Percentiles rank a stretch among this genome's conserved stretches.
Evolutionary conservation across 2,329 filamentous ascomycete species (phyloP).

Genomic region (Ophiostoma quercus): DNA sequence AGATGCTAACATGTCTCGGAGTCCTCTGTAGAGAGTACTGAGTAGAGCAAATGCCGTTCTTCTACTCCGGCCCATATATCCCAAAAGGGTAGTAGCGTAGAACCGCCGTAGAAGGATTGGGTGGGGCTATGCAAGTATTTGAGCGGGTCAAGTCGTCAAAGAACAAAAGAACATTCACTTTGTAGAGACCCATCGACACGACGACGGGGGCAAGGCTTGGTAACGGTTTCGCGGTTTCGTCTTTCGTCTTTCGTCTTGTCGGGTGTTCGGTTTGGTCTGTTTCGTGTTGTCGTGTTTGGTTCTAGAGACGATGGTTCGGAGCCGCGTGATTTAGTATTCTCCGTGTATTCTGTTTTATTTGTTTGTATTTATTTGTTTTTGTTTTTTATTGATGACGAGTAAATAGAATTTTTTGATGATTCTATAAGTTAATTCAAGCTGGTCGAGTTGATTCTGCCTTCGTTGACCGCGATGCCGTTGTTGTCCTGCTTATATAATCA

Average conservation of each 20-base stretch:
- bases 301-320: not conserved
- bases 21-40: not conserved
- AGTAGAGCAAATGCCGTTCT: not conserved
- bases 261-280: no score
- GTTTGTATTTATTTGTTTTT: not conserved
- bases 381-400: no score
- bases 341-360: not conserved
- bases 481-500: not conserved
- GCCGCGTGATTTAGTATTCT: not conserved
- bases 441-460: no score
- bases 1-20: not conserved
- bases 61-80: constrained; percentile 1
- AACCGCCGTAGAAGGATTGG: not conserved
- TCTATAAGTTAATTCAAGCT: no score
- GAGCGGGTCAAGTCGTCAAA: no score
- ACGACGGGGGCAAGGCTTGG: constrained; percentile 8
- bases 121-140: not conserved
- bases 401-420: no score
- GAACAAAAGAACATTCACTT: no score
- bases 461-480: not conserved
- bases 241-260: not conserved
- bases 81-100: not conserved
- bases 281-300: not conserved
- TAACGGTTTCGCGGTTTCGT: not conserved
- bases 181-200: not conserved